phyloP scores from a whole-genome alignment of 176 grass and related monocot genomes.

The Oryza glaberrima region DNA sequence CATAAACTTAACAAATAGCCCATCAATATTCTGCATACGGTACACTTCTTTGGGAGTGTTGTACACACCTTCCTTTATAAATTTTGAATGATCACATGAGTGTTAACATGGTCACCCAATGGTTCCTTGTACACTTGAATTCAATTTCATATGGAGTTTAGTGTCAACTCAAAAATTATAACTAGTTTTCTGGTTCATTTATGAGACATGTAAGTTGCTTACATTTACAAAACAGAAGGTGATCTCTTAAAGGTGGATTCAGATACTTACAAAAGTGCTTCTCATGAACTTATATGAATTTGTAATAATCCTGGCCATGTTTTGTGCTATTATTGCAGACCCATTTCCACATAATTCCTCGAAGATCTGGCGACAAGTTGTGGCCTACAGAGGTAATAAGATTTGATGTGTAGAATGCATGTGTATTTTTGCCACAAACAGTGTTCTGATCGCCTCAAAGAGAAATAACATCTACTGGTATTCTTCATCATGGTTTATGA shows the following conservation, averaged over 20 bases:
- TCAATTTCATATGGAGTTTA: neutral
- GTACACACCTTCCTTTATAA: too few relatives aligned
- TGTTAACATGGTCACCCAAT: neutral
- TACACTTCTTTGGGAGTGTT: too few relatives aligned
- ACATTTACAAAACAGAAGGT: neutral
- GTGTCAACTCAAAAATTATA: neutral
- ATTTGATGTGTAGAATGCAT: neutral
- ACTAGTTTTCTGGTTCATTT: neutral
- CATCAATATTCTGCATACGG: neutral
- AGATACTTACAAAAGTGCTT: neutral
- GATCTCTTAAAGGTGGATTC: neutral
- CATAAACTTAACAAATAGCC: neutral
- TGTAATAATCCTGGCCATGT: neutral
- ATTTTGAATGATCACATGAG: too few relatives aligned
- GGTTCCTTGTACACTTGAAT: neutral
- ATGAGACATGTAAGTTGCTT: neutral
- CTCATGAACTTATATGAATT: neutral
- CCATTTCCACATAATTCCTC: slow-evolving; percentile 91
- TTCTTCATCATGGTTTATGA: slow-evolving; percentile 8
- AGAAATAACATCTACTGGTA: neutral
- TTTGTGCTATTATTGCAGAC: slow-evolving; percentile 59
- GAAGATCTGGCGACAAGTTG: slow-evolving; percentile 69
- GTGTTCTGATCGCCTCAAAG: neutral
- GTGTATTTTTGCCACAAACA: neutral
- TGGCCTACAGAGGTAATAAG: slow-evolving; percentile 76